Conservation (phyloP, 2,329 filamentous ascomycete species). For the Trichoderma koningiopsis region DNA sequence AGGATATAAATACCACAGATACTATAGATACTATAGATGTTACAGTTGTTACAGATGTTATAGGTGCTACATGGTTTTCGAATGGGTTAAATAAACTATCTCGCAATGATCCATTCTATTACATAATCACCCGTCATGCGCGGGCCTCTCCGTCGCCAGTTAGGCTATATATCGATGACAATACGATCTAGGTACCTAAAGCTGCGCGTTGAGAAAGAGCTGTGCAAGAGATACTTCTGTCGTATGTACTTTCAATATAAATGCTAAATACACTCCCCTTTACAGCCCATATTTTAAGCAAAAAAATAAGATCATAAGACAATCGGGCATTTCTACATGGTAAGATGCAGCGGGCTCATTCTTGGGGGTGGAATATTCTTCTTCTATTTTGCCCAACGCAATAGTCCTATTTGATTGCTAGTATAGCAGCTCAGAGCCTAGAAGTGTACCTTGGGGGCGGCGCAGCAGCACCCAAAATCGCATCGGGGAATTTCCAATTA, state of each 20-base stretch:
- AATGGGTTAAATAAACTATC: neutral
- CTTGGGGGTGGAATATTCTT: neutral
- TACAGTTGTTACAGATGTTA: too few species aligned
- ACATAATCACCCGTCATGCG: neutral
- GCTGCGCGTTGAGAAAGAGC: neutral
- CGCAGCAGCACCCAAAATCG: neutral
- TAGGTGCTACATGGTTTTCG: neutral
- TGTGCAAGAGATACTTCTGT: neutral
- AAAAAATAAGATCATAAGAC: neutral
- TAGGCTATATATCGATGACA: neutral
- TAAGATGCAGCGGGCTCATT: neutral
- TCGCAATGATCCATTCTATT: neutral
- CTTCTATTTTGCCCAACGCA: neutral
- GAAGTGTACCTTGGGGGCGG: neutral
- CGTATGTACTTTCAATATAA: neutral
- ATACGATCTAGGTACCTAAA: neutral
- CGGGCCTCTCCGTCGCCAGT: neutral
- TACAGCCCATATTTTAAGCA: neutral
- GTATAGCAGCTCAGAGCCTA: neutral
- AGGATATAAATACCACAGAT: neutral
- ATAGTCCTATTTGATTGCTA: neutral
- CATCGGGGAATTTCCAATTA: neutral
- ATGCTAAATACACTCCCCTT: neutral
- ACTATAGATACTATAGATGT: too few species aligned
- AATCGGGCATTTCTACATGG: neutral